Evolutionary conservation across 192 early-diverging fungal species (phyloP).

Genomic region (Umbelopsis isabellina): DNA sequence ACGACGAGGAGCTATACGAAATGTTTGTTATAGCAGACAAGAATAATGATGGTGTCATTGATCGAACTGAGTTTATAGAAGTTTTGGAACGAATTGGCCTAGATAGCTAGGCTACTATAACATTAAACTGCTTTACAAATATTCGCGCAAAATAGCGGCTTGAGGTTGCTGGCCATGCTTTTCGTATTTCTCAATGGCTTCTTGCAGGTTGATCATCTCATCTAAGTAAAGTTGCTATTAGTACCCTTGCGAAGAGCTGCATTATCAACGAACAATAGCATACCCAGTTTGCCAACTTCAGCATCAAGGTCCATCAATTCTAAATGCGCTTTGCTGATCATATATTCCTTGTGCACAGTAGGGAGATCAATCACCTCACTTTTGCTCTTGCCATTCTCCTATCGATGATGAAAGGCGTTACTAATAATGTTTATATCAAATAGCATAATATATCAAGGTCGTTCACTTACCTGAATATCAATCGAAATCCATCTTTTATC

Average conservation of each 20-base stretch:
- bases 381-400: not conserved
- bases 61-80: conserved; percentile 8
- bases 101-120: not conserved
- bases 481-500: conserved; percentile 4
- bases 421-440: not conserved
- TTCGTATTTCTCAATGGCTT: conserved; percentile 14
- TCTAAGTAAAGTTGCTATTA: not conserved
- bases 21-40: conserved; percentile 20
- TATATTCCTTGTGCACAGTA: not conserved
- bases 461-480: not conserved
- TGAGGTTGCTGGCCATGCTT: not conserved
- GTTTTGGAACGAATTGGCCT: not conserved
- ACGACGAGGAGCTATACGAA: not conserved
- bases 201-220: not conserved
- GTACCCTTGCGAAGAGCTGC: not conserved
- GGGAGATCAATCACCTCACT: not conserved
- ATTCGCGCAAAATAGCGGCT: not conserved
- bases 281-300: not conserved
- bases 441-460: not conserved
- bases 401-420: not conserved
- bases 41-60: conserved; percentile 12
- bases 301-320: not conserved
- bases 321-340: not conserved
- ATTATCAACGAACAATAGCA: not conserved
- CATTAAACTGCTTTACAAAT: not conserved